Evolutionary conservation across 177 flowering plant species (phyloP).

Genomic region (Vitis hybrid): DNA sequence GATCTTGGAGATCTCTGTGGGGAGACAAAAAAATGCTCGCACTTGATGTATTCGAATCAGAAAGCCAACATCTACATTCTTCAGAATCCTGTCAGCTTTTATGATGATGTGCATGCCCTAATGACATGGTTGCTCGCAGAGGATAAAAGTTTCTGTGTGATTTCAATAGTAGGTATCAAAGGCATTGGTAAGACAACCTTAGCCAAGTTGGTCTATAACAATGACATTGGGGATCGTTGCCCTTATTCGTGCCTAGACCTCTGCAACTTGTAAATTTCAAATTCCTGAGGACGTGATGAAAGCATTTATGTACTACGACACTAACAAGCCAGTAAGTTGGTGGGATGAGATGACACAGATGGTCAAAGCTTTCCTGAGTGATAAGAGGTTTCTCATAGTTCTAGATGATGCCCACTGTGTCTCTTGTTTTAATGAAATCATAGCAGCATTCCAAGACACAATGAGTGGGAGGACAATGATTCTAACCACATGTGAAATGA

Average conservation of each 20-base stretch:
- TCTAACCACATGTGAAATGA: background rate
- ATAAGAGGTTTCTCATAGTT: background rate
- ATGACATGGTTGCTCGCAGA: too few species aligned
- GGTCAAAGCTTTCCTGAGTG: background rate
- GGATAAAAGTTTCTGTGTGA: background rate
- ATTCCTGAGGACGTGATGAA: background rate
- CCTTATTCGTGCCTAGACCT: background rate
- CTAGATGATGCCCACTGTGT: background rate
- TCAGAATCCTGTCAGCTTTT: too few species aligned
- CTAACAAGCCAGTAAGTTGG: too few species aligned
- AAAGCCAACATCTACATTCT: too few species aligned
- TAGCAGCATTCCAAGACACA: background rate
- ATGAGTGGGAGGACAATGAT: background rate
- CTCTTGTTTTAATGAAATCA: too few species aligned
- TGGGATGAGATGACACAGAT: background rate
- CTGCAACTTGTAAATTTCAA: too few species aligned
- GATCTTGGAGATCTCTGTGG: too few species aligned
- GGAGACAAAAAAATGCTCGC: too few species aligned
- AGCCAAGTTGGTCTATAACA: background rate
- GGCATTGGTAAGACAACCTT: conserved; percentile 8
- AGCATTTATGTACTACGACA: too few species aligned
- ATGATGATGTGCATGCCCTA: too few species aligned
- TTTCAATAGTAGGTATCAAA: background rate
- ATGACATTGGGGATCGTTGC: background rate
- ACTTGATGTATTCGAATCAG: too few species aligned